A percentile compares a stretch with the other conserved stretches of the same genome.
phyloP scores from a whole-genome alignment of 805 yeast genomes.

The Ogataea populi-albae region DNA sequence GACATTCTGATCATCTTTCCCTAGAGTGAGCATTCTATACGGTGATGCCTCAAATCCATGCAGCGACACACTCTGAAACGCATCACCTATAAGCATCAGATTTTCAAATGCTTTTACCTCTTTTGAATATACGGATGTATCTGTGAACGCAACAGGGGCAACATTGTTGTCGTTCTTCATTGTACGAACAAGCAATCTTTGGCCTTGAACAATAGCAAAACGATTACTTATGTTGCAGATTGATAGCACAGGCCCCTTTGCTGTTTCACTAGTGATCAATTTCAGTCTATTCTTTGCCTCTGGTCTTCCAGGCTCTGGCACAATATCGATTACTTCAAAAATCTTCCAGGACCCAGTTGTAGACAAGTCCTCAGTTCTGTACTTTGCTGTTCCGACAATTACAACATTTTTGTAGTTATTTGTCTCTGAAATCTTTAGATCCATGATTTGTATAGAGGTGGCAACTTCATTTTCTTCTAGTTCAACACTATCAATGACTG shows the following conservation, averaged over 20 bases:
- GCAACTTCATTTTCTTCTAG: constrained; percentile 68
- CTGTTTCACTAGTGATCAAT: constrained; percentile 65
- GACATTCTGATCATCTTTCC: constrained; percentile 65
- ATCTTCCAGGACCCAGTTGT: constrained; percentile 76
- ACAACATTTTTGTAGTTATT: constrained; percentile 54
- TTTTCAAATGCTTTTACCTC: constrained; percentile 84
- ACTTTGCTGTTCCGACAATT: constrained; percentile 74
- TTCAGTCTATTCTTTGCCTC: constrained; percentile 79
- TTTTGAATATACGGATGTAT: constrained; percentile 73
- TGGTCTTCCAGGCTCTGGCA: constrained; percentile 86
- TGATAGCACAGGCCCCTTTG: constrained; percentile 80
- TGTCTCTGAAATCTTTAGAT: constrained; percentile 35
- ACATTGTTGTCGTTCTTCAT: constrained; percentile 72
- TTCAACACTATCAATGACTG: constrained; percentile 65
- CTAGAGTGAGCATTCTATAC: constrained; percentile 73
- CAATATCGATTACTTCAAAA: constrained; percentile 73
- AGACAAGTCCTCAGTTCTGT: constrained; percentile 76
- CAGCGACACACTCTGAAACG: constrained; percentile 70
- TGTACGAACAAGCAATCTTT: constrained; percentile 72
- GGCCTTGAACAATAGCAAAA: constrained; percentile 83
- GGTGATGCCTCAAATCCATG: constrained; percentile 96
- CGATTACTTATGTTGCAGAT: constrained; percentile 80
- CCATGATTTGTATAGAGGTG: constrained; percentile 52
- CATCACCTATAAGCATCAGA: constrained; percentile 76
- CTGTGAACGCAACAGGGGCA: constrained; percentile 91